Percentiles rank a stretch among this genome's conserved stretches.
phyloP scores from a whole-genome alignment of 2,329 filamentous ascomycete genomes.

The Elsinoe necatrix region DNA sequence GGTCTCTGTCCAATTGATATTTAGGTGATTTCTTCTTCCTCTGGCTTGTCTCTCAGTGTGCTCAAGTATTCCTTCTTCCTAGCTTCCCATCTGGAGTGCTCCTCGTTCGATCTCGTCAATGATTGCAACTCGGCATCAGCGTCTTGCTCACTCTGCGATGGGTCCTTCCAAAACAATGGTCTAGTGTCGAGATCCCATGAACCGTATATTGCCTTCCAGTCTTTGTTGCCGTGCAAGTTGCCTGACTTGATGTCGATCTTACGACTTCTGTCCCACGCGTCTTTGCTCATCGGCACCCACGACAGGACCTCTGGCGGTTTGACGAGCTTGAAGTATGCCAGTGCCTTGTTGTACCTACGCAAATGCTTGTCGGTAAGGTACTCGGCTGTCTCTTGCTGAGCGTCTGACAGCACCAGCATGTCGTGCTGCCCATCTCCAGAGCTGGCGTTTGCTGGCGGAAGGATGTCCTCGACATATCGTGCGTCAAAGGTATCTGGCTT shows the following conservation, averaged over 20 bases:
- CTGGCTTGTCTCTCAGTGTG: background rate
- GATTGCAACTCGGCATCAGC: background rate
- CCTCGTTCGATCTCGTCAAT: background rate
- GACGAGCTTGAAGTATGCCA: background rate
- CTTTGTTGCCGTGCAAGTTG: constrained; percentile 5
- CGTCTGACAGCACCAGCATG: background rate
- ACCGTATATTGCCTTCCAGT: constrained; percentile 10
- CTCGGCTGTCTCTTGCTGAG: background rate
- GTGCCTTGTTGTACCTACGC: background rate
- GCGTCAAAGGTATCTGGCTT: constrained; percentile 1
- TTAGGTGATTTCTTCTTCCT: background rate
- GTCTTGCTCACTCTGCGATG: background rate
- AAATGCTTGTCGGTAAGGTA: background rate
- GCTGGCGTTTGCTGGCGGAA: background rate
- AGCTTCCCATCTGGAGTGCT: background rate
- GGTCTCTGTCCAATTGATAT: background rate
- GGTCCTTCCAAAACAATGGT: background rate
- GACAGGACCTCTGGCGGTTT: constrained; percentile 5
- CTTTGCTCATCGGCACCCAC: background rate
- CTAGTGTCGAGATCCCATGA: constrained; percentile 1
- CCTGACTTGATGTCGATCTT: constrained; percentile 10
- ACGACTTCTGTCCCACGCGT: background rate
- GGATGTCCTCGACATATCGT: background rate
- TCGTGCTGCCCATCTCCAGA: background rate
- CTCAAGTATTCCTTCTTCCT: background rate